Evolutionary conservation across 1,139 yeast genomes (phyloP).

Genomic region (Tardiomyces digboiensis): DNA sequence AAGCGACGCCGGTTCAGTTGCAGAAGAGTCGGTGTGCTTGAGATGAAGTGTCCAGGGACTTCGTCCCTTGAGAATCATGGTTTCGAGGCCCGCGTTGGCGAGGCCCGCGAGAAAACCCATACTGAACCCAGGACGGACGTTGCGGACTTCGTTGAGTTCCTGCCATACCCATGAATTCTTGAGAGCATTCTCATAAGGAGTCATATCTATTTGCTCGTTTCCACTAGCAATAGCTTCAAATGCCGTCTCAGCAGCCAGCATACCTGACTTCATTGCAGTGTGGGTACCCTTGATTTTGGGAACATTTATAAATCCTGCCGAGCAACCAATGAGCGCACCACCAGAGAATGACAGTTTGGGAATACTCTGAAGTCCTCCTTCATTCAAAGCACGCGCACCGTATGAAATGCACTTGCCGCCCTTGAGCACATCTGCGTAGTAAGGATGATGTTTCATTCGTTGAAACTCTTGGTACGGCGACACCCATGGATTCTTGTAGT

Average conservation of each 20-base stretch:
- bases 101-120: slow-evolving; percentile 75
- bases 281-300: slow-evolving; percentile 98
- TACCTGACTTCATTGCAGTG: slow-evolving; percentile 92
- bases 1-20: slow-evolving; percentile 57
- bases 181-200: slow-evolving; percentile 51
- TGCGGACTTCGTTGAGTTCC: slow-evolving; percentile 75
- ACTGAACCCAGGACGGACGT: slow-evolving; percentile 85
- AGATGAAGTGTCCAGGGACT: slow-evolving; percentile 86
- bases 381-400: slow-evolving; percentile 93
- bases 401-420: slow-evolving; percentile 93
- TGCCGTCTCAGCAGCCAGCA: slow-evolving; percentile 85
- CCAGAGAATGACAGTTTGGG: slow-evolving; percentile 92
- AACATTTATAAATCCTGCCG: slow-evolving; percentile 95
- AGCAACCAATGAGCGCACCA: slow-evolving; percentile 79
- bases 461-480: slow-evolving; percentile 97
- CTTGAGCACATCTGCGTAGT: slow-evolving; percentile 59
- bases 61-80: slow-evolving; percentile 64
- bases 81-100: slow-evolving; percentile 75
- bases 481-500: slow-evolving; percentile 86
- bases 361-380: slow-evolving; percentile 90
- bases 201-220: slow-evolving; percentile 38
- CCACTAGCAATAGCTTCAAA: slow-evolving; percentile 35
- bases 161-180: slow-evolving; percentile 77
- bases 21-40: slow-evolving; percentile 58
- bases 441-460: slow-evolving; percentile 86